phyloP scores from a whole-genome alignment of 1,284 basidiomycete genomes.

The Ustilago hordei region DNA sequence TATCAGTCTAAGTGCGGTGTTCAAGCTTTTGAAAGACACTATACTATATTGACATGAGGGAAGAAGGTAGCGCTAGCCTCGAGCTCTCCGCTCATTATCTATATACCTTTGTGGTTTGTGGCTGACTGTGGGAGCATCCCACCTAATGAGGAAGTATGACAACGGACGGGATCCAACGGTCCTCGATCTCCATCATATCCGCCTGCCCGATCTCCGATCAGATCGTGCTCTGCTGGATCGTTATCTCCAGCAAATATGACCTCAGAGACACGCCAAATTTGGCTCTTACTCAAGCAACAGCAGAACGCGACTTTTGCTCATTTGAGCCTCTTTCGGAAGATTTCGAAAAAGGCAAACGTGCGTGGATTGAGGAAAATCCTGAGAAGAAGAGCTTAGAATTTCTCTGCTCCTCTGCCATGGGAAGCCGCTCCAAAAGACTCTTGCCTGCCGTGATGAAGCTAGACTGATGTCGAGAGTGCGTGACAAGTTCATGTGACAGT shows the following conservation, averaged over 20 bases:
- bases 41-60: too few species aligned
- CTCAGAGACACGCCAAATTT: slow-evolving; percentile 6
- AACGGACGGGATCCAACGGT: too few species aligned
- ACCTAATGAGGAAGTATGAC: too few species aligned
- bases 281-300: slow-evolving; percentile 7
- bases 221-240: too few species aligned
- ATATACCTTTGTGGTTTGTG: too few species aligned
- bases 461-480: background rate
- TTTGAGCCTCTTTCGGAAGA: slow-evolving; percentile 7
- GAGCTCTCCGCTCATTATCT: too few species aligned
- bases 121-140: too few species aligned
- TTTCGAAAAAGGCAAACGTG: background rate
- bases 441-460: background rate
- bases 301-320: background rate
- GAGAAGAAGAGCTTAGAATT: background rate
- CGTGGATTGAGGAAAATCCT: background rate
- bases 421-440: background rate
- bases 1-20: too few species aligned
- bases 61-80: too few species aligned
- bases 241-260: background rate
- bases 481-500: background rate
- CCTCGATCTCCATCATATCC: too few species aligned
- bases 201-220: too few species aligned
- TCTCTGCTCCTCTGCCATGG: background rate
- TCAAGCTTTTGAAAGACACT: too few species aligned